Conservation (phyloP, 1,139 yeast genomes). For the Pichia sp. region DNA sequence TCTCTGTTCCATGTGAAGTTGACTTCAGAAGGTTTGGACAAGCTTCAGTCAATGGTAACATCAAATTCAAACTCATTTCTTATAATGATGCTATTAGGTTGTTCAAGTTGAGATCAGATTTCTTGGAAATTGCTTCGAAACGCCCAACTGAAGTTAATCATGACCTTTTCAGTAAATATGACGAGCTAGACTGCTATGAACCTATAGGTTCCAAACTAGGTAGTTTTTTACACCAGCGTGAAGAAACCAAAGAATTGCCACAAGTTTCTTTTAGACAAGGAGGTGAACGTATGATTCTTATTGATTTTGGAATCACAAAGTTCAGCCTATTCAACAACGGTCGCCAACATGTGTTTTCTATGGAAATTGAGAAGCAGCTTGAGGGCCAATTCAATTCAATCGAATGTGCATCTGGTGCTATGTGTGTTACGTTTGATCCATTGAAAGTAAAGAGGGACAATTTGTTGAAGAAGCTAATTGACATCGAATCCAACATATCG, state of each 20-base stretch:
- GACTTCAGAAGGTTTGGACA: slow-evolving; percentile 40
- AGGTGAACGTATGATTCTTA: slow-evolving; percentile 35
- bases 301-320: slow-evolving; percentile 33
- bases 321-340: slow-evolving; percentile 35
- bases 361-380: slow-evolving; percentile 16
- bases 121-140: slow-evolving; percentile 22
- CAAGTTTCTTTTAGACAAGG: slow-evolving; percentile 32
- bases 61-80: slow-evolving; percentile 30
- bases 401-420: slow-evolving; percentile 34
- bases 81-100: slow-evolving; percentile 32
- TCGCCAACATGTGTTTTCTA: slow-evolving; percentile 30
- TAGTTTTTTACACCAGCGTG: slow-evolving; percentile 25
- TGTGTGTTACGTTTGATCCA: slow-evolving; percentile 32
- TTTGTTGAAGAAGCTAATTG: slow-evolving; percentile 26
- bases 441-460: slow-evolving; percentile 23
- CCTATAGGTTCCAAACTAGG: slow-evolving; percentile 18
- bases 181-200: slow-evolving; percentile 26
- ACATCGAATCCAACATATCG: slow-evolving; percentile 31
- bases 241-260: slow-evolving; percentile 22
- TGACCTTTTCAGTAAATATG: slow-evolving; percentile 21
- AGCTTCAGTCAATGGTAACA: slow-evolving; percentile 31
- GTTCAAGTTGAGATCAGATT: slow-evolving; percentile 25
- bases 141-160: slow-evolving; percentile 19
- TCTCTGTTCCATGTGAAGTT: slow-evolving; percentile 32
- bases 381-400: slow-evolving; percentile 23